Evolutionary conservation across 2,329 filamentous ascomycete species (phyloP).

Genomic region (Colletotrichum sp.): DNA sequence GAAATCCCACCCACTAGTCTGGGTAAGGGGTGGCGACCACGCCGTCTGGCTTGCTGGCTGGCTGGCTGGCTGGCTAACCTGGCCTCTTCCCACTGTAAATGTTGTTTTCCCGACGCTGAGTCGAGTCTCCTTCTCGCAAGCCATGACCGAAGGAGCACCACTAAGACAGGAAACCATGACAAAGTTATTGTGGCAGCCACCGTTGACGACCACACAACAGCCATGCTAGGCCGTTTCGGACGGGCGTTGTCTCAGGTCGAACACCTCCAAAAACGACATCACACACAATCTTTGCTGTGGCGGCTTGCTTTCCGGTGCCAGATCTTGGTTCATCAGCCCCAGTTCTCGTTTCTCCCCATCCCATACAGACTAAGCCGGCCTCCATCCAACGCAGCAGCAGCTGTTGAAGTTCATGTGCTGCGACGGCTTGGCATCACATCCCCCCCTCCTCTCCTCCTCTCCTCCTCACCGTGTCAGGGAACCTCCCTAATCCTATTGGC

Average conservation of each 20-base stretch:
- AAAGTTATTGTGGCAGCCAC: background rate
- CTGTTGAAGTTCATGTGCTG: background rate
- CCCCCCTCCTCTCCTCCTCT: background rate
- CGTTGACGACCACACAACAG: background rate
- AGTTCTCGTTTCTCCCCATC: background rate
- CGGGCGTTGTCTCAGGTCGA: constrained; percentile 9
- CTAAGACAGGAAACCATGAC: background rate
- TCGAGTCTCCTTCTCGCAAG: background rate
- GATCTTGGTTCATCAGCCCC: background rate
- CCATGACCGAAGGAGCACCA: background rate
- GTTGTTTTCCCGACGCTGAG: background rate
- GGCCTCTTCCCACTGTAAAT: background rate
- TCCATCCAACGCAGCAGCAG: background rate
- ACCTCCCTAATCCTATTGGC: background rate
- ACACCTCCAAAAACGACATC: background rate
- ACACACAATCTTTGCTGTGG: background rate
- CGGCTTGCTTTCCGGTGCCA: constrained; percentile 1
- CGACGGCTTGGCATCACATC: constrained; percentile 6
- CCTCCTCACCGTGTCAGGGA: background rate
- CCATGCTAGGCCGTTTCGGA: constrained; percentile 7
- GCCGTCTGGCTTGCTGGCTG: background rate
- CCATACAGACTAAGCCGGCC: background rate
- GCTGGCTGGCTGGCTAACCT: background rate
- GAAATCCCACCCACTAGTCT: background rate
- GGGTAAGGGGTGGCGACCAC: background rate